Evolutionary conservation across 768 basidiomycete genomes (phyloP).

Genomic region (Pisolithus marmoratus): DNA sequence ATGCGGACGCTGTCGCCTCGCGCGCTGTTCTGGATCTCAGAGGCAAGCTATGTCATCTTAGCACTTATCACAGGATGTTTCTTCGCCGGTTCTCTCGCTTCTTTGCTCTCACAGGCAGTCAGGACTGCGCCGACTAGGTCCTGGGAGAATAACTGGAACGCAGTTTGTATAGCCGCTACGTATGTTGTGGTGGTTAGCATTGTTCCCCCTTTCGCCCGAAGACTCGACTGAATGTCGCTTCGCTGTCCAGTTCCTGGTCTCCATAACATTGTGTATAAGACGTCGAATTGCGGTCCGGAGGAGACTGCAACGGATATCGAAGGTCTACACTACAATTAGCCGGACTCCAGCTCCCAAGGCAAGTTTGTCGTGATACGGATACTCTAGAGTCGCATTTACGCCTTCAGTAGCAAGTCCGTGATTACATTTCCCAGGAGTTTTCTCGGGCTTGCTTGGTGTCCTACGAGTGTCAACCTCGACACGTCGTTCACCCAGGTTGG

Average conservation of each 20-base stretch:
- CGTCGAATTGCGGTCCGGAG: constrained; percentile 61
- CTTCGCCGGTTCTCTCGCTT: constrained; percentile 56
- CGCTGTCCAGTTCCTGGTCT: constrained; percentile 44
- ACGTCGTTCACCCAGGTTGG: constrained; percentile 67
- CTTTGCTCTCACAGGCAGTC: constrained; percentile 67
- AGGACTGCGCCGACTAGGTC: constrained; percentile 50
- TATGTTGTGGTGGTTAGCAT: constrained; percentile 61
- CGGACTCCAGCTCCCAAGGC: constrained; percentile 60
- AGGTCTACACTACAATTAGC: constrained; percentile 46
- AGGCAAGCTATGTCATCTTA: constrained; percentile 47
- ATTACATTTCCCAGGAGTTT: constrained; percentile 69
- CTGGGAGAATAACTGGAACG: constrained; percentile 62
- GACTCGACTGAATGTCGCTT: not conserved
- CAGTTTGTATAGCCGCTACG: constrained; percentile 61
- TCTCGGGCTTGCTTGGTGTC: constrained; percentile 67
- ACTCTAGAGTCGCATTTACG: constrained; percentile 1
- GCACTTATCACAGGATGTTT: constrained; percentile 47
- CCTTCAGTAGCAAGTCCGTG: constrained; percentile 48
- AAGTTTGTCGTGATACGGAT: not conserved
- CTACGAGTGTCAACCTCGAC: constrained; percentile 65
- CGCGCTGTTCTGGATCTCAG: constrained; percentile 46
- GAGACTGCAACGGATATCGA: constrained; percentile 63
- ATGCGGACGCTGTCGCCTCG: constrained; percentile 31
- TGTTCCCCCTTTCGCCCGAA: not conserved
- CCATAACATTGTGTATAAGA: constrained; percentile 59